Evolutionary conservation across 495 filamentous ascomycete genomes (phyloP).

Genomic region (Daldinia grandis): DNA sequence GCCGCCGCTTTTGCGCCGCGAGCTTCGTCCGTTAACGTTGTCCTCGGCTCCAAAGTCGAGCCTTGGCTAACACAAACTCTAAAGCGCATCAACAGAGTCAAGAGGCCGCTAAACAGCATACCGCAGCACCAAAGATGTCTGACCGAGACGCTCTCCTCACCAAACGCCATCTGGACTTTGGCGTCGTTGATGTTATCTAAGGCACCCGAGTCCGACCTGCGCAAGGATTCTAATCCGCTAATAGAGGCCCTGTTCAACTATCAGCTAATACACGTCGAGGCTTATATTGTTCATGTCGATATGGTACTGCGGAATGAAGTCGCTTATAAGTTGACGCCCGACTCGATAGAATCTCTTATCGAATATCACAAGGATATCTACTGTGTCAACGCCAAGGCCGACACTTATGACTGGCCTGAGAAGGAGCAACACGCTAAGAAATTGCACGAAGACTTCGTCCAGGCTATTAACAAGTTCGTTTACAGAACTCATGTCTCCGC

Average conservation of each 20-base stretch:
- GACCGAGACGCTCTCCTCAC: constrained; percentile 91
- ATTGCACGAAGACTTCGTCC: constrained; percentile 95
- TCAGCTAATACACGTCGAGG: constrained; percentile 93
- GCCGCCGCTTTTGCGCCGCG: constrained; percentile 96
- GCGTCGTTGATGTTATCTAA: constrained; percentile 94
- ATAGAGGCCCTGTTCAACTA: constrained; percentile 93
- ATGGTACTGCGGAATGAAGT: constrained; percentile 98
- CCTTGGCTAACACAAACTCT: constrained; percentile 97
- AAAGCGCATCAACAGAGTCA: constrained; percentile 96
- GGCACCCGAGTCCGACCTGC: constrained; percentile 86
- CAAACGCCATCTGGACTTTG: constrained; percentile 94
- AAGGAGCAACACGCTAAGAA: constrained; percentile 97
- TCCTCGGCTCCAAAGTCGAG: constrained; percentile 92
- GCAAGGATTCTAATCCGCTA: constrained; percentile 84
- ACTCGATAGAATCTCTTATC: constrained; percentile 93
- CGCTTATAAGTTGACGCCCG: constrained; percentile 96
- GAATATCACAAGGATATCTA: constrained; percentile 98
- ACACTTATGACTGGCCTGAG: constrained; percentile 95
- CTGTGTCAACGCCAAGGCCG: constrained; percentile 87
- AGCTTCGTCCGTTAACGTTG: constrained; percentile 89
- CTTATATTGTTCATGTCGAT: constrained; percentile 98
- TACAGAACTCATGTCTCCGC: constrained; percentile 90
- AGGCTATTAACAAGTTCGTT: constrained; percentile 97
- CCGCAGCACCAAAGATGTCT: constrained; percentile 96
- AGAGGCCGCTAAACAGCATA: constrained; percentile 97